phyloP scores from a whole-genome alignment of 331 rosid genomes.

The Spiraea crenata region DNA sequence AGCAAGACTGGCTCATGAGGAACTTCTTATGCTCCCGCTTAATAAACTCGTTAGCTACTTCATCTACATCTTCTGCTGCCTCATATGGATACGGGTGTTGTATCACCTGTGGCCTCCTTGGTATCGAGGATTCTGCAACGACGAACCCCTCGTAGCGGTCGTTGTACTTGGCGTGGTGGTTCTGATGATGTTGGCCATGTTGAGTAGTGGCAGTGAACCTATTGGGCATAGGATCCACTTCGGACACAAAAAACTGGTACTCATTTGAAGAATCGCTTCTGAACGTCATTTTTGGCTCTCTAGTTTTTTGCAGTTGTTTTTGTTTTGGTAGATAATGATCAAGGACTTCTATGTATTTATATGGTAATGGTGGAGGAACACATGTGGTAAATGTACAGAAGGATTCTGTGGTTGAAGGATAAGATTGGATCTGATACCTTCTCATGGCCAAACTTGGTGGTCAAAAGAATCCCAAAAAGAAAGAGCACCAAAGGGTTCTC shows the following conservation, averaged over 20 bases:
- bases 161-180: slow-evolving; percentile 15
- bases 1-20: background rate
- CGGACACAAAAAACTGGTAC: slow-evolving; percentile 12
- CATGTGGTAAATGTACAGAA: background rate
- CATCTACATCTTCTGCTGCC: slow-evolving; percentile 10
- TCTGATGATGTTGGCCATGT: background rate
- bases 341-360: background rate
- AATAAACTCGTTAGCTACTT: slow-evolving; percentile 38
- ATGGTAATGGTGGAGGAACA: background rate
- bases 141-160: background rate
- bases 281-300: slow-evolving; percentile 14
- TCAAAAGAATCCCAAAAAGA: slow-evolving; percentile 11
- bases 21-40: slow-evolving; percentile 29
- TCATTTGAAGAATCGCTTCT: slow-evolving; percentile 6
- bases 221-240: slow-evolving; percentile 1
- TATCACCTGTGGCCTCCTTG: background rate
- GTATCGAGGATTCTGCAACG: background rate
- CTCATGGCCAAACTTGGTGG: slow-evolving; percentile 3
- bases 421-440: slow-evolving; percentile 23
- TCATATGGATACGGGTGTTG: background rate
- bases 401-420: slow-evolving; percentile 2
- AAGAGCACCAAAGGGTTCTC: slow-evolving; percentile 7
- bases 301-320: background rate
- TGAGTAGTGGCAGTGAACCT: background rate
- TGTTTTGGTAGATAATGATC: background rate